These are phyloP conservation scores for Podaxis sp. DNA, from an alignment of 768 basidiomycete genomes.

Conservation along the genomic window DNA sequence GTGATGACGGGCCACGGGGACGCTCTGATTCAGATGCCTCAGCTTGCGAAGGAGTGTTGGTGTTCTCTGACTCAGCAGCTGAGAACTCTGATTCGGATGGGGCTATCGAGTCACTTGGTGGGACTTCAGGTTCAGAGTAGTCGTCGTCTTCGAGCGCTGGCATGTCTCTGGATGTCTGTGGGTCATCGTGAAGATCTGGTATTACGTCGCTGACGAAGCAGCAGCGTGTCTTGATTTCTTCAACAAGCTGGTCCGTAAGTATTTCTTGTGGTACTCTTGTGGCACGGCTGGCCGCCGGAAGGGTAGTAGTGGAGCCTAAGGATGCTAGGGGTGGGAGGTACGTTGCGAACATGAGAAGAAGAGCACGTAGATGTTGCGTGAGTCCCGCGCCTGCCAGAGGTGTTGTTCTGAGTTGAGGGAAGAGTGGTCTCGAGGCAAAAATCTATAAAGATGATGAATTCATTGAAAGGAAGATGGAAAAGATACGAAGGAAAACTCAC, in stretches of 20 bases:
- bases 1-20: slow-evolving; percentile 30
- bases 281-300: slow-evolving; percentile 57
- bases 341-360: slow-evolving; percentile 78
- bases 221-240: slow-evolving; percentile 85
- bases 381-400: slow-evolving; percentile 85
- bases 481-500: slow-evolving; percentile 40
- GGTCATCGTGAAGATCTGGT: slow-evolving; percentile 23
- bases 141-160: slow-evolving; percentile 26
- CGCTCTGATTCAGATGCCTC: slow-evolving; percentile 60
- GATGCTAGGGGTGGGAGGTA: slow-evolving; percentile 81
- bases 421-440: slow-evolving; percentile 84
- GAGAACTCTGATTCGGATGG: slow-evolving; percentile 16
- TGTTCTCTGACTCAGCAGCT: slow-evolving; percentile 32
- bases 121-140: slow-evolving; percentile 36
- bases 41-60: slow-evolving; percentile 28
- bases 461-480: background rate
- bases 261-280: slow-evolving; percentile 74
- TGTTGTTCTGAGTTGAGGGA: slow-evolving; percentile 76
- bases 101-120: slow-evolving; percentile 19
- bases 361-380: slow-evolving; percentile 71
- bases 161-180: slow-evolving; percentile 21
- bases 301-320: slow-evolving; percentile 57
- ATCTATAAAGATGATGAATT: slow-evolving; percentile 49
- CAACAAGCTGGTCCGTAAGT: slow-evolving; percentile 74
- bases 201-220: slow-evolving; percentile 79